These are phyloP conservation scores for Lasiodiplodia gonubiensis DNA, from an alignment of 2,329 filamentous ascomycete genomes.

Conservation along the genomic window DNA sequence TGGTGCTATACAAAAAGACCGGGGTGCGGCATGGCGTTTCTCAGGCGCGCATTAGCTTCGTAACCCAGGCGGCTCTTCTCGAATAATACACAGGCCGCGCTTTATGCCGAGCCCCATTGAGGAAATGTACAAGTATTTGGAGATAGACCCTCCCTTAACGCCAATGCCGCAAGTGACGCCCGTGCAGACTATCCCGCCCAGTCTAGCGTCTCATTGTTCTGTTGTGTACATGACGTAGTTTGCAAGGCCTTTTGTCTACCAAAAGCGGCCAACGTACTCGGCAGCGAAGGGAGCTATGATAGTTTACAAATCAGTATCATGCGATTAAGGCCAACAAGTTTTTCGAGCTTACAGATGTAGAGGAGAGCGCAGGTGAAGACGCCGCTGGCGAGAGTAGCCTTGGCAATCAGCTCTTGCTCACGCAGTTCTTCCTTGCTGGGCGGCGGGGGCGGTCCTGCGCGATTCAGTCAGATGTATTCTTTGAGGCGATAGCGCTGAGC, in stretches of 20 bases:
- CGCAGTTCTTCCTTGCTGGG: constrained; percentile 73
- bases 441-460: constrained; percentile 67
- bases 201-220: constrained; percentile 15
- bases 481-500: background rate
- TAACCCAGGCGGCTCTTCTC: constrained; percentile 9
- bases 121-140: constrained; percentile 3
- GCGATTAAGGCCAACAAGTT: background rate
- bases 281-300: constrained; percentile 60
- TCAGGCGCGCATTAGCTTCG: background rate
- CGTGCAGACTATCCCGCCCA: background rate
- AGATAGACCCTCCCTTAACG: background rate
- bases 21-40: constrained; percentile 18
- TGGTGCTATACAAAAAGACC: constrained; percentile 22
- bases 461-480: background rate
- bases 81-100: constrained; percentile 17
- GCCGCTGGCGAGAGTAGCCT: constrained; percentile 70
- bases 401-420: constrained; percentile 70
- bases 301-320: background rate
- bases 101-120: constrained; percentile 7
- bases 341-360: constrained; percentile 72
- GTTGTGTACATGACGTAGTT: constrained; percentile 15
- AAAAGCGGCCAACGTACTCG: constrained; percentile 50
- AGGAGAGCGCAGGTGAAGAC: constrained; percentile 69
- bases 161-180: constrained; percentile 3
- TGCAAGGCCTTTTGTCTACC: constrained; percentile 1